Evolutionary conservation across 2,329 filamentous ascomycete genomes (phyloP).

Genomic region (Xylariaceae sp.): DNA sequence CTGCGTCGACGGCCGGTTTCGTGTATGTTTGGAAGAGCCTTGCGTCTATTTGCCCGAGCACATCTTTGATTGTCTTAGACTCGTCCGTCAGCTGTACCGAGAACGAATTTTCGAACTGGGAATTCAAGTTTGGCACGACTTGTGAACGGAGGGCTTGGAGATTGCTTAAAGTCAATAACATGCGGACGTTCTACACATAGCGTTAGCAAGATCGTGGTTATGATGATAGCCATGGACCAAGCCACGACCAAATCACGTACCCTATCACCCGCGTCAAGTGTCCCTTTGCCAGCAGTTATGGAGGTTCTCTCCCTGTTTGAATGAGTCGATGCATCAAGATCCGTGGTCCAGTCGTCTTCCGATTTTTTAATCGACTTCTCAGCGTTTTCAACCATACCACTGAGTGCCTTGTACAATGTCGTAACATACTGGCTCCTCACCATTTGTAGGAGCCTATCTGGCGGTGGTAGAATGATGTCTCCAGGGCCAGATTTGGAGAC

Average conservation of each 20-base stretch:
- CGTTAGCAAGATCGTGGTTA: constrained; percentile 22
- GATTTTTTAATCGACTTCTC: constrained; percentile 66
- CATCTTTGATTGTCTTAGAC: constrained; percentile 84
- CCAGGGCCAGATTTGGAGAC: constrained; percentile 68
- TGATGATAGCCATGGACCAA: neutral
- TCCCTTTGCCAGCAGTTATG: constrained; percentile 40
- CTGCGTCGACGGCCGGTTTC: constrained; percentile 64
- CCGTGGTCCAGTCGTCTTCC: constrained; percentile 58
- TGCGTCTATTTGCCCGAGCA: constrained; percentile 83
- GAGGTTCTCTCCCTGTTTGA: constrained; percentile 30
- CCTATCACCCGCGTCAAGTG: constrained; percentile 53
- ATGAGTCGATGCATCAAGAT: constrained; percentile 39
- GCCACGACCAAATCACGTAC: constrained; percentile 39
- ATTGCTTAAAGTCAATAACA: constrained; percentile 91
- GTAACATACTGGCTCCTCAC: constrained; percentile 89
- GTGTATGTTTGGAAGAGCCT: constrained; percentile 92
- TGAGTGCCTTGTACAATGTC: constrained; percentile 88
- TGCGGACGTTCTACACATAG: constrained; percentile 69
- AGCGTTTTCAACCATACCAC: constrained; percentile 95
- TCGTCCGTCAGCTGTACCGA: constrained; percentile 93
- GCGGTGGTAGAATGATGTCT: constrained; percentile 80
- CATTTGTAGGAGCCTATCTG: constrained; percentile 83
- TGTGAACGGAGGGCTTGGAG: constrained; percentile 77
- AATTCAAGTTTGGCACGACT: constrained; percentile 81
- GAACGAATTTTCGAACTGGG: constrained; percentile 90